These are phyloP conservation scores for Friedmanniomyces endolithicus DNA, from an alignment of 495 filamentous ascomycete species.

Conservation along the genomic window DNA sequence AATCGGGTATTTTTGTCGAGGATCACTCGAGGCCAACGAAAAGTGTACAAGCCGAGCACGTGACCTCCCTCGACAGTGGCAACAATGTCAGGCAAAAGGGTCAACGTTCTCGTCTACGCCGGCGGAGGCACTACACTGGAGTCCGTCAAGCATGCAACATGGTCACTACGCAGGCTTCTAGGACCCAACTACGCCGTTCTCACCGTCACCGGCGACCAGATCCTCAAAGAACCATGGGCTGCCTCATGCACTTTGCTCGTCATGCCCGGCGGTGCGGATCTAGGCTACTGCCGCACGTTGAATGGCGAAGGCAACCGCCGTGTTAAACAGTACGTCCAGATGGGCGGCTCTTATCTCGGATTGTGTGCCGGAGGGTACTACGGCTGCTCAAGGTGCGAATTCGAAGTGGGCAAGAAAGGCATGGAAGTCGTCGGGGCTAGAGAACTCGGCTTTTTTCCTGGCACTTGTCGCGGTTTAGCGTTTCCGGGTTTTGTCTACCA, in stretches of 20 bases:
- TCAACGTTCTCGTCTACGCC: slow-evolving; percentile 26
- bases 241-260: slow-evolving; percentile 79
- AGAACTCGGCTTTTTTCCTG: slow-evolving; percentile 81
- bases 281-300: slow-evolving; percentile 77
- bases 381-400: slow-evolving; percentile 67
- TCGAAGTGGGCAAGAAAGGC: slow-evolving; percentile 57
- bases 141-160: slow-evolving; percentile 81
- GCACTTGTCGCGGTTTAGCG: slow-evolving; percentile 70
- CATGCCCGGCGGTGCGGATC: slow-evolving; percentile 87
- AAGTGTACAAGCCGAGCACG: not conserved
- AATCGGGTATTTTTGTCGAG: no score
- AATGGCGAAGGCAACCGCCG: slow-evolving; percentile 78
- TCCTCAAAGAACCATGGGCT: slow-evolving; percentile 87
- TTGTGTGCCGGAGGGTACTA: slow-evolving; percentile 96
- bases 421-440: slow-evolving; percentile 79
- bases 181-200: slow-evolving; percentile 89
- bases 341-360: slow-evolving; percentile 77
- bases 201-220: slow-evolving; percentile 60
- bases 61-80: slow-evolving; percentile 5
- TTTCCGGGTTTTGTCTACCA: slow-evolving; percentile 87
- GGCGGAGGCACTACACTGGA: slow-evolving; percentile 71
- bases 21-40: not conserved
- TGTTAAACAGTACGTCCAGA: slow-evolving; percentile 71
- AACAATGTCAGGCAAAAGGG: slow-evolving; percentile 7
- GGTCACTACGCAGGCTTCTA: slow-evolving; percentile 77